Evolutionary conservation across 2,329 filamentous ascomycete genomes (phyloP).

Genomic region (Dactylellina cionopaga): DNA sequence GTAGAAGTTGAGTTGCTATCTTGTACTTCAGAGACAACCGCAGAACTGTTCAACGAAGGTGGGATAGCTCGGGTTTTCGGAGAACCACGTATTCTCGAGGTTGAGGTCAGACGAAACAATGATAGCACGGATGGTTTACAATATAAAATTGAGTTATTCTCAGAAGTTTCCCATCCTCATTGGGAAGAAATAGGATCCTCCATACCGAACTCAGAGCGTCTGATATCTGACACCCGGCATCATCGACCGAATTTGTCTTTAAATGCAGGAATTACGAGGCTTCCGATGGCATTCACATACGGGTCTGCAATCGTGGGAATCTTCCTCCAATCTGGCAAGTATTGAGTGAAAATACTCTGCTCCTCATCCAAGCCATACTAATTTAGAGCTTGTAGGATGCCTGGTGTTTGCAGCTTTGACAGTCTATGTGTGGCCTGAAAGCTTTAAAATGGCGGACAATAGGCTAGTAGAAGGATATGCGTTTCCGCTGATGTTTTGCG

Average conservation of each 20-base stretch:
- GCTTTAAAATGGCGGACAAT: slow-evolving; percentile 1
- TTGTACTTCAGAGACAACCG: slow-evolving; percentile 12
- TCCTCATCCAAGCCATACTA: too few relatives aligned
- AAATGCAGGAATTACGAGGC: slow-evolving; percentile 46
- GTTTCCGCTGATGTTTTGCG: slow-evolving; percentile 32
- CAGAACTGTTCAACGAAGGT: slow-evolving; percentile 15
- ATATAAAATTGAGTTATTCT: background rate
- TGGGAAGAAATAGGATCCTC: slow-evolving; percentile 3
- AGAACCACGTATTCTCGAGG: slow-evolving; percentile 8
- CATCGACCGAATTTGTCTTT: slow-evolving; percentile 39
- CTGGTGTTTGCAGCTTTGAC: slow-evolving; percentile 41
- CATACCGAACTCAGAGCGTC: too few relatives aligned
- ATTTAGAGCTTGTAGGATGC: background rate
- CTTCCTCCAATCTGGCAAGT: slow-evolving; percentile 31
- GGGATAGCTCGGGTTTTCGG: slow-evolving; percentile 18
- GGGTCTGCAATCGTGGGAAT: slow-evolving; percentile 28
- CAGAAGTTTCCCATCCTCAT: background rate
- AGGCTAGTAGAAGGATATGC: slow-evolving; percentile 1
- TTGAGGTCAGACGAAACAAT: background rate
- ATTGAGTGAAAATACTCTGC: too few relatives aligned
- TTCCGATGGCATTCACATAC: background rate
- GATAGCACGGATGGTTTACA: background rate
- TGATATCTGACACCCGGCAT: too few relatives aligned
- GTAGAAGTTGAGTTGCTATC: slow-evolving; percentile 9
- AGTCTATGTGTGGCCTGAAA: background rate